Percentiles rank a stretch among this genome's conserved stretches.
These are phyloP conservation scores for Galeopsis tetrahit DNA, from an alignment of 257 asterid species.

Conservation along the genomic window DNA sequence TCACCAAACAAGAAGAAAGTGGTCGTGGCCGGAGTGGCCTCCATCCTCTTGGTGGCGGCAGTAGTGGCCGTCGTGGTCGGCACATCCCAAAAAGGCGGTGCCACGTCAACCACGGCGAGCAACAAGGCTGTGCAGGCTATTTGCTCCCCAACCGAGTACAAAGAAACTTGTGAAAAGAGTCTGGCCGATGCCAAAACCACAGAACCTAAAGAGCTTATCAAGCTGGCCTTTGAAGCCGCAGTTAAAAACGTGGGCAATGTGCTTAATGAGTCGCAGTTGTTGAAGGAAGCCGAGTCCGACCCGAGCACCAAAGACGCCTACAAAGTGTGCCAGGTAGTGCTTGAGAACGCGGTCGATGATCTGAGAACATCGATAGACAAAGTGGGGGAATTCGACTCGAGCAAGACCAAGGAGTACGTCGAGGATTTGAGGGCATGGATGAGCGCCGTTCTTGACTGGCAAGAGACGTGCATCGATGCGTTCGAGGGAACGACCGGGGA, in stretches of 20 bases:
- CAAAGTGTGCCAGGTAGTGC: too few species aligned
- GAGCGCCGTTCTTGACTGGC: slow-evolving; percentile 60
- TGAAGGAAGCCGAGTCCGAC: slow-evolving; percentile 54
- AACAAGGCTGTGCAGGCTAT: slow-evolving; percentile 24
- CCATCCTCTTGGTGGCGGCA: too few species aligned
- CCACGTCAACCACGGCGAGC: too few species aligned
- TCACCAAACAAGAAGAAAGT: too few species aligned
- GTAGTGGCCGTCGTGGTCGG: too few species aligned
- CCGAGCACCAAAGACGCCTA: slow-evolving; percentile 39
- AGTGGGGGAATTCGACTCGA: slow-evolving; percentile 35
- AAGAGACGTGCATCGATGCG: slow-evolving; percentile 77
- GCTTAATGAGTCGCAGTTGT: slow-evolving; percentile 42
- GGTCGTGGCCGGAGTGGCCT: too few species aligned
- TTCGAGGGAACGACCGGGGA: slow-evolving; percentile 65
- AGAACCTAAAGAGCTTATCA: slow-evolving; percentile 60
- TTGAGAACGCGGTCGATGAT: slow-evolving; percentile 54
- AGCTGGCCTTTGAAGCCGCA: slow-evolving; percentile 41
- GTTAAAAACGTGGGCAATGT: slow-evolving; percentile 33
- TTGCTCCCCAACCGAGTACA: slow-evolving; percentile 64
- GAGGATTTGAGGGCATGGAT: slow-evolving; percentile 65
- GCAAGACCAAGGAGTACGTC: slow-evolving; percentile 22
- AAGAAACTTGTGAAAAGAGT: slow-evolving; percentile 29
- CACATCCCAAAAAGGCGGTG: too few species aligned
- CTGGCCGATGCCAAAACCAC: slow-evolving; percentile 46
- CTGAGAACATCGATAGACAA: slow-evolving; percentile 43